These are phyloP conservation scores for Wickerhamiella kazuoi DNA, from an alignment of 805 yeast species.

Conservation along the genomic window DNA sequence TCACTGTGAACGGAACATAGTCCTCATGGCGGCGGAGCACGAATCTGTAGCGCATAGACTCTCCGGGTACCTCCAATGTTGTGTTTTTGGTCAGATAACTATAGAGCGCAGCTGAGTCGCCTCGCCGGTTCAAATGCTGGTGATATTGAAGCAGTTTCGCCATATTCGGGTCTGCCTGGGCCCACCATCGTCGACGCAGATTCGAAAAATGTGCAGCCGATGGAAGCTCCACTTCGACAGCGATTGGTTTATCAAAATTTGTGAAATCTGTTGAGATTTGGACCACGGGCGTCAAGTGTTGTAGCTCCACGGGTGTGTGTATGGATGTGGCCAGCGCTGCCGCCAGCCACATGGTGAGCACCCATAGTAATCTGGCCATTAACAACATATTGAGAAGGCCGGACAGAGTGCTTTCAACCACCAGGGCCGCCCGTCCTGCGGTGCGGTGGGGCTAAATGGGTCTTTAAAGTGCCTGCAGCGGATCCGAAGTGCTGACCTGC, in stretches of 20 bases:
- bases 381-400: no score
- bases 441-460: no score
- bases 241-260: constrained; percentile 1
- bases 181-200: constrained; percentile 16
- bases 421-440: no score
- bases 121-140: background rate
- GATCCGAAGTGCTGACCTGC: no score
- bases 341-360: no score
- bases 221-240: constrained; percentile 12
- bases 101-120: constrained; percentile 11
- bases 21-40: constrained; percentile 11
- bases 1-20: constrained; percentile 5
- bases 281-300: constrained; percentile 1
- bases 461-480: no score
- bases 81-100: constrained; percentile 13
- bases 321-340: no score
- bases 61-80: constrained; percentile 13
- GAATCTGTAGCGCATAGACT: constrained; percentile 10
- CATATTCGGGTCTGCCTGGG: constrained; percentile 15
- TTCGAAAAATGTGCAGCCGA: constrained; percentile 11
- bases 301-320: background rate
- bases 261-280: background rate
- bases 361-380: no score
- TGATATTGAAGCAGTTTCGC: background rate
- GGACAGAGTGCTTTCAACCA: no score